Evolutionary conservation across 768 basidiomycete genomes (phyloP).

Genomic region (Kwoniella mangroviensis): DNA sequence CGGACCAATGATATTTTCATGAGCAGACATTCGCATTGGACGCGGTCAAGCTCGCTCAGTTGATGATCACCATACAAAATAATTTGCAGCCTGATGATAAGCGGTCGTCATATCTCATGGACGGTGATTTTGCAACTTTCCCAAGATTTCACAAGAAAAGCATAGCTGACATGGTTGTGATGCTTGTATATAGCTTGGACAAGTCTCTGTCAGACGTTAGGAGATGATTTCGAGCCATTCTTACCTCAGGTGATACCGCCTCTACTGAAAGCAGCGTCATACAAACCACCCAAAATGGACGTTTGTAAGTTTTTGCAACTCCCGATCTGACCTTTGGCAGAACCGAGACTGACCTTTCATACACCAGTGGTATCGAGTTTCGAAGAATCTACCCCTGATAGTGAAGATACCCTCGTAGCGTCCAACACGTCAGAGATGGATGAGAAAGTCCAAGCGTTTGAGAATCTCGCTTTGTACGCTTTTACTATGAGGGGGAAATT

Average conservation of each 20-base stretch:
- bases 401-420: conserved; percentile 75
- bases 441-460: conserved; percentile 43
- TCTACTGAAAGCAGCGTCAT: conserved; percentile 72
- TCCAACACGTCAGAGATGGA: conserved; percentile 36
- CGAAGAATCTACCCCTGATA: conserved; percentile 56
- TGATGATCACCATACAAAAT: conserved; percentile 78
- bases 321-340: not conserved
- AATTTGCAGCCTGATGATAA: conserved; percentile 71
- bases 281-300: conserved; percentile 60
- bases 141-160: not conserved
- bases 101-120: conserved; percentile 71
- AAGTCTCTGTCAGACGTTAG: conserved; percentile 83
- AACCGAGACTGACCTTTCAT: conserved; percentile 62
- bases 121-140: conserved; percentile 20
- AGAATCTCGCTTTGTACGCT: conserved; percentile 40
- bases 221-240: conserved; percentile 83
- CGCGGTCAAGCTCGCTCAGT: conserved; percentile 70
- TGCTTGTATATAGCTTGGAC: conserved; percentile 71
- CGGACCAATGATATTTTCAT: not conserved
- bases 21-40: conserved; percentile 72
- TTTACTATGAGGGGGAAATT: conserved; percentile 29
- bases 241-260: conserved; percentile 82
- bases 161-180: not conserved
- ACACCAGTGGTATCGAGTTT: conserved; percentile 62
- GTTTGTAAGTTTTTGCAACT: conserved; percentile 11